Evolutionary conservation across 768 basidiomycete genomes (phyloP).

Genomic region (Lyophyllum semitale): DNA sequence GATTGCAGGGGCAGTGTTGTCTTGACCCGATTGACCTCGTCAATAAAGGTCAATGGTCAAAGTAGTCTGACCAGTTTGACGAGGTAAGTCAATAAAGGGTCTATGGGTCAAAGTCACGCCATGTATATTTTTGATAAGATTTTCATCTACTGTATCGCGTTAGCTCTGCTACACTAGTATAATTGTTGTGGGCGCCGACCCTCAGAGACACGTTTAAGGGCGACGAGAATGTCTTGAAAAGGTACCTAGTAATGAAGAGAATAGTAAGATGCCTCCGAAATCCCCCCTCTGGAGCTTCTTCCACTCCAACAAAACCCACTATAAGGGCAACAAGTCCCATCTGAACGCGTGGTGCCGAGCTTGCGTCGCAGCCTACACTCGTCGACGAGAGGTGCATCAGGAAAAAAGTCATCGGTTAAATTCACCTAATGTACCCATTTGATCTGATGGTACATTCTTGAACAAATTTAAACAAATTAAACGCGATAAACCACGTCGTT

Average conservation of each 20-base stretch:
- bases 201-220: too few relatives aligned
- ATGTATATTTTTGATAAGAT: background rate
- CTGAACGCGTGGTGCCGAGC: background rate
- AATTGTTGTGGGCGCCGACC: too few relatives aligned
- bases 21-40: slow-evolving; percentile 1
- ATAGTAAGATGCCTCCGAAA: slow-evolving; percentile 1
- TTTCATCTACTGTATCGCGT: background rate
- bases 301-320: background rate
- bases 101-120: background rate
- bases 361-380: background rate
- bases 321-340: background rate
- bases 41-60: background rate
- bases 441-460: too few relatives aligned
- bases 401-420: too few relatives aligned
- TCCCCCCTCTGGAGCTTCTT: background rate
- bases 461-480: too few relatives aligned
- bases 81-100: slow-evolving; percentile 1
- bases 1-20: slow-evolving; percentile 2
- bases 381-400: background rate
- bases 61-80: background rate
- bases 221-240: background rate
- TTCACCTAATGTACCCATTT: too few relatives aligned
- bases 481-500: too few relatives aligned
- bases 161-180: too few relatives aligned
- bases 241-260: background rate